Evolutionary conservation across 805 yeast genomes (phyloP).

Genomic region (Lachancea waltii): DNA sequence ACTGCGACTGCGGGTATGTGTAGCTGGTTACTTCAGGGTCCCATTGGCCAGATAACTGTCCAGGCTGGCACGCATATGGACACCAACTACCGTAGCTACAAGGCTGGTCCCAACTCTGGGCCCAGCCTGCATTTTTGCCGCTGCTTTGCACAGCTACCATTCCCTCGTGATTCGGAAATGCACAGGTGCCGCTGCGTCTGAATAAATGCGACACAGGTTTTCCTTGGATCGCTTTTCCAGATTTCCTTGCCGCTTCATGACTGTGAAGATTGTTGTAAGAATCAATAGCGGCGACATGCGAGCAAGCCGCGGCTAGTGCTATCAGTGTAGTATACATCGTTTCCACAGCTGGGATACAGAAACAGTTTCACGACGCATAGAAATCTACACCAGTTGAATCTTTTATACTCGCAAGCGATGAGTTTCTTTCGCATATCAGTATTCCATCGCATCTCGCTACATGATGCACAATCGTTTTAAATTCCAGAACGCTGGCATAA

Average conservation of each 20-base stretch:
- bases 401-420: too few relatives aligned
- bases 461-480: too few relatives aligned
- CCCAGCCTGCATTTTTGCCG: slow-evolving; percentile 76
- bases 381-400: too few relatives aligned
- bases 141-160: slow-evolving; percentile 60
- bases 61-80: slow-evolving; percentile 89
- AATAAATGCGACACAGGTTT: slow-evolving; percentile 23
- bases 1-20: slow-evolving; percentile 66
- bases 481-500: too few relatives aligned
- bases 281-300: slow-evolving; percentile 1
- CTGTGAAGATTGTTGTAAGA: slow-evolving; percentile 12
- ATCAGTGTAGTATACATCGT: background rate
- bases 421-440: too few relatives aligned
- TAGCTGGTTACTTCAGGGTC: slow-evolving; percentile 68
- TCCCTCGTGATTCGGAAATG: slow-evolving; percentile 62
- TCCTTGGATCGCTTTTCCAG: slow-evolving; percentile 23
- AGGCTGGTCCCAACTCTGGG: slow-evolving; percentile 64
- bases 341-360: background rate
- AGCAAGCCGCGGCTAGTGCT: slow-evolving; percentile 3
- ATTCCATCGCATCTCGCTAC: too few relatives aligned
- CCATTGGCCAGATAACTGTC: slow-evolving; percentile 85
- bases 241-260: slow-evolving; percentile 19
- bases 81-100: slow-evolving; percentile 78
- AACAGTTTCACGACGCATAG: background rate
- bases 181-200: slow-evolving; percentile 41